Evolutionary conservation across 495 filamentous ascomycete genomes (phyloP), one percentile per base, ranked within the genome.

Genomic region (Hypoxylon crocopeplum): DNA sequence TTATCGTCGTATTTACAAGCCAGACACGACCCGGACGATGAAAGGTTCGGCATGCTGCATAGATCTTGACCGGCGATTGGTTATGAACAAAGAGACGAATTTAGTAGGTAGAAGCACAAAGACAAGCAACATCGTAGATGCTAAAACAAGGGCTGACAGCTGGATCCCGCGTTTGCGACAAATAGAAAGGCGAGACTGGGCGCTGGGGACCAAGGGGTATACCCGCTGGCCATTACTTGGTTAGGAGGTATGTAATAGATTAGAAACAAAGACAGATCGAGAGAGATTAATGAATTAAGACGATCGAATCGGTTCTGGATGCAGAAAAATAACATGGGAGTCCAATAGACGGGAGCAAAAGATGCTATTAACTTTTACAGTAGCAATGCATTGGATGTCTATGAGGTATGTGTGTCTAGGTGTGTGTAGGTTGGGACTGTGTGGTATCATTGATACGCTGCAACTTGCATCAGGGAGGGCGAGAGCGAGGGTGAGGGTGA

Each of bases 1-100:
- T 58, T 64, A 48, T 58, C 48, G 39, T 58, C 48, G 54, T 64
- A 58, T 53, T 47, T 29, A 32, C 41, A 47, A 57, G 30, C 42
- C 40, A 19, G 21, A 41, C 39, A 49, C 45, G 52, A 53, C 37
- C 54, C 27, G 56, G 50, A 51, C 48, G 21, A 56, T 51, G 45
- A 60, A 60, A 36, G 16, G n/a, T 34, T 48, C 62, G 62, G 62
- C 56, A 60, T 33, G 46, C 56, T 56, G 62, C 62, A 65, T 65
- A 51, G 44, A 15, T 17, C 21, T 59, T 10, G 37, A 7, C 10
- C n/a, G 40, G 21, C 30, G 48, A 59, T 64, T 60, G 62, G 62
- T 46, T 37, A 36, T n/a, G 12, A 1, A 39, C 33, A 48, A 44
- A 34, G 37, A 37, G 47, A 45, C 10, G 47, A 48, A 10, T 40